phyloP scores from a whole-genome alignment of 1,284 basidiomycete species.

The Chondrostereum purpureum region DNA sequence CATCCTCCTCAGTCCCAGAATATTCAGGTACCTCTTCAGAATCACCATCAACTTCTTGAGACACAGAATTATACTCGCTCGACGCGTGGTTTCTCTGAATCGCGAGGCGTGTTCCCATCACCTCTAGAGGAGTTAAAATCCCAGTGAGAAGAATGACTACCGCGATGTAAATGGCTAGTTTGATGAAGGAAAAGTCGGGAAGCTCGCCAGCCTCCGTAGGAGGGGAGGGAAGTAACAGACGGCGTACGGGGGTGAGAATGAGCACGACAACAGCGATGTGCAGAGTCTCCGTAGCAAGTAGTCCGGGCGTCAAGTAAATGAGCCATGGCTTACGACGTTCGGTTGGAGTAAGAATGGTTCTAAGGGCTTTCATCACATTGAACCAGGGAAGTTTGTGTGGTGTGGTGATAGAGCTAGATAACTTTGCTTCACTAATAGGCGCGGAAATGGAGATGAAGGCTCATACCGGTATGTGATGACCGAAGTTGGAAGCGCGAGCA shows the following conservation, averaged over 20 bases:
- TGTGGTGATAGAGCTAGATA: constrained; percentile 72
- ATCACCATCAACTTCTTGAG: constrained; percentile 67
- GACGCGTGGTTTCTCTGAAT: constrained; percentile 81
- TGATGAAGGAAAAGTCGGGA: constrained; percentile 39
- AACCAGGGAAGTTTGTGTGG: constrained; percentile 75
- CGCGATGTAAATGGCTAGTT: constrained; percentile 54
- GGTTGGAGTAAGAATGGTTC: constrained; percentile 74
- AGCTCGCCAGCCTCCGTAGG: constrained; percentile 20
- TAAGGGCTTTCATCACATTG: constrained; percentile 54
- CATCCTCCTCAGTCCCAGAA: constrained; percentile 76
- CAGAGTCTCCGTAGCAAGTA: constrained; percentile 61
- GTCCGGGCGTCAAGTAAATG: constrained; percentile 79
- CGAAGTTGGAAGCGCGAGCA: constrained; percentile 75
- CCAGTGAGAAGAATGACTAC: constrained; percentile 55
- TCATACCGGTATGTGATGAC: constrained; percentile 82
- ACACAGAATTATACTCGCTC: constrained; percentile 62
- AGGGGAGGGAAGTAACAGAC: constrained; percentile 56
- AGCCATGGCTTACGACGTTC: constrained; percentile 77
- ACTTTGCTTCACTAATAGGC: constrained; percentile 14
- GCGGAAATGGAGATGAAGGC: too few relatives aligned
- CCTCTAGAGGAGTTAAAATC: constrained; percentile 76
- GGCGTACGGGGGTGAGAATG: constrained; percentile 56
- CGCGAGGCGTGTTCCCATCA: constrained; percentile 73
- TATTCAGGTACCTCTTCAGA: constrained; percentile 62
- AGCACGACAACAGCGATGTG: constrained; percentile 59